Evolutionary conservation across 768 basidiomycete genomes (phyloP).

Genomic region (Pleurotus pulmonarius): DNA sequence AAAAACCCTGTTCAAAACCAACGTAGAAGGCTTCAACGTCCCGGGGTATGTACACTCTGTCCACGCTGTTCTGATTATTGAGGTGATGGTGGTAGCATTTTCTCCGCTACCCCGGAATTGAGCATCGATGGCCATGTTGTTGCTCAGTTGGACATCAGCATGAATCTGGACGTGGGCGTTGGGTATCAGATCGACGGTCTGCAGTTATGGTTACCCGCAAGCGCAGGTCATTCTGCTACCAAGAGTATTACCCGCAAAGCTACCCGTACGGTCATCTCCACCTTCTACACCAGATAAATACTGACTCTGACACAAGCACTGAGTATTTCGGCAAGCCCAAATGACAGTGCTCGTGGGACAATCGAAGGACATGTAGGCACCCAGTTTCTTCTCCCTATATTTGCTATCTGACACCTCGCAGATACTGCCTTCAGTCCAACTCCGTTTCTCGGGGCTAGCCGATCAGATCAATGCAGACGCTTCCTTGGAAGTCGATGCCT

Average conservation of each 20-base stretch:
- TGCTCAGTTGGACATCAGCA: conserved; percentile 2
- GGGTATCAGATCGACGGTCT: neutral
- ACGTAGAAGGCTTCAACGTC: neutral
- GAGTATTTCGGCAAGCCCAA: neutral
- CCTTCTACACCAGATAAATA: neutral
- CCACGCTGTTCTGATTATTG: neutral
- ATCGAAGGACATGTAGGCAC: neutral
- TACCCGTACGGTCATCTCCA: neutral
- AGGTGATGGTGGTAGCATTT: neutral
- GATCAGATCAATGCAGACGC: neutral
- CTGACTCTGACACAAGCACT: neutral
- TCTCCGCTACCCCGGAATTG: neutral
- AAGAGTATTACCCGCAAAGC: neutral
- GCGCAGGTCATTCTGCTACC: neutral
- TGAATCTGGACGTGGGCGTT: neutral
- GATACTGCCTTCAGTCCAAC: conserved; percentile 2
- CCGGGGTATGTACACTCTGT: neutral
- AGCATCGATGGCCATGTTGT: neutral
- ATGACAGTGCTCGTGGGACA: neutral
- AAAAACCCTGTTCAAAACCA: neutral
- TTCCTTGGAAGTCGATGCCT: neutral
- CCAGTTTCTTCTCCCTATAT: neutral
- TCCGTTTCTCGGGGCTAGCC: neutral
- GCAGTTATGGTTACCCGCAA: neutral
- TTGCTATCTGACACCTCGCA: neutral